phyloP scores from a whole-genome alignment of 345 rosid species.

The Bruguiera parviflora region DNA sequence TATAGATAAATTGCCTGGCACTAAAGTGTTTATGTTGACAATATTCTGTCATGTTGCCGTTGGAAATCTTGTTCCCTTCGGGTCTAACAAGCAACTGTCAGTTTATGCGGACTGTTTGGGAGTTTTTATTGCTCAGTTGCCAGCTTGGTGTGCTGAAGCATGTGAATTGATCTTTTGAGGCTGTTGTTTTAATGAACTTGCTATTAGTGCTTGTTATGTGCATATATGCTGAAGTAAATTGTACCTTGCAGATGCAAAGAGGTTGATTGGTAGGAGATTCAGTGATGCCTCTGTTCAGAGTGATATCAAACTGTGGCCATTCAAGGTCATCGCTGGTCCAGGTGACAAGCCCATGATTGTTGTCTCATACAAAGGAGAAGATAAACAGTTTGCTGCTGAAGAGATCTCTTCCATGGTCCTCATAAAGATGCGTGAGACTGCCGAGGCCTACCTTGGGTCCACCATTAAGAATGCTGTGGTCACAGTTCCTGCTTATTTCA shows the following conservation, averaged over 20 bases:
- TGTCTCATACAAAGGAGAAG: conserved; percentile 41
- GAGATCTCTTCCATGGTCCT: conserved; percentile 48
- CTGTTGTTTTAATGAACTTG: neutral
- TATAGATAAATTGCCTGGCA: no score
- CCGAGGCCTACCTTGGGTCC: conserved; percentile 35
- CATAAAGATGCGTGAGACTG: conserved; percentile 42
- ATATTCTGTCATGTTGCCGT: no score
- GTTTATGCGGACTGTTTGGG: no score
- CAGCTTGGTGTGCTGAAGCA: no score
- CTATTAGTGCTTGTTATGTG: neutral
- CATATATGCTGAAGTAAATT: neutral
- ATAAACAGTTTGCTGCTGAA: conserved; percentile 43
- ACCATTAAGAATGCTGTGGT: conserved; percentile 36
- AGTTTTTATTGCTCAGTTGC: no score
- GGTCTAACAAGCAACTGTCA: no score
- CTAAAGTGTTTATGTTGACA: no score
- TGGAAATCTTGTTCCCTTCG: no score
- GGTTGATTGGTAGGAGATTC: conserved; percentile 46
- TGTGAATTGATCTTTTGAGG: neutral
- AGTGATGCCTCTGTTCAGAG: conserved; percentile 38
- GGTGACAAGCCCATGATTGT: conserved; percentile 49
- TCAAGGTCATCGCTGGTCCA: conserved; percentile 39
- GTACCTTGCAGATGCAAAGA: conserved; percentile 36
- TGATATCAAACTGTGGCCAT: conserved; percentile 43
- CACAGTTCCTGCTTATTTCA: conserved; percentile 46